Conservation (phyloP, 345 rosid genomes). For the Salix dunnii region DNA sequence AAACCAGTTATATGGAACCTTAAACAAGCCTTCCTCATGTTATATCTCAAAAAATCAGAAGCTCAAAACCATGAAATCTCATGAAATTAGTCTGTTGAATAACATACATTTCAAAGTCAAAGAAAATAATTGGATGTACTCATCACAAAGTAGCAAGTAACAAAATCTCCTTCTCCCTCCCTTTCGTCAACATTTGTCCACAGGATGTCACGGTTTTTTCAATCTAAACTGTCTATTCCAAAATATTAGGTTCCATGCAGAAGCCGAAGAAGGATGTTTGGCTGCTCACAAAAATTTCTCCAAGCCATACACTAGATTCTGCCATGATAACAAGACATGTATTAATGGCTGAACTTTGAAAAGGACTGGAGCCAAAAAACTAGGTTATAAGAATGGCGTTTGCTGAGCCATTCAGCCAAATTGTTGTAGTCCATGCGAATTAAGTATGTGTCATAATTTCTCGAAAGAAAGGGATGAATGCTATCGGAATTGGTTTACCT, state of each 20-base stretch:
- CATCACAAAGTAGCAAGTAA: no score
- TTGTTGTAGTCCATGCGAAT: neutral
- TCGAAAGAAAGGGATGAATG: slow-evolving; percentile 4
- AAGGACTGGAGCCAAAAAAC: slow-evolving; percentile 14
- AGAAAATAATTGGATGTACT: no score
- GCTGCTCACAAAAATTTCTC: slow-evolving; percentile 67
- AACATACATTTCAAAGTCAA: no score
- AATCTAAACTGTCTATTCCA: neutral
- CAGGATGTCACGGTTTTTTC: neutral
- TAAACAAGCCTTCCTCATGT: no score
- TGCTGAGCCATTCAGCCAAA: neutral
- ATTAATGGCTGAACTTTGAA: slow-evolving; percentile 12
- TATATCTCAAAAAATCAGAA: no score
- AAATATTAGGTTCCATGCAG: no score
- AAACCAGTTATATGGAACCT: no score
- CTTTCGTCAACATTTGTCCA: no score
- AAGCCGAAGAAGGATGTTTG: neutral
- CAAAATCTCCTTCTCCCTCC: no score
- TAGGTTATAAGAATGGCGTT: neutral
- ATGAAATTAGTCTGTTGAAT: no score
- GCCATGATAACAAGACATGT: slow-evolving; percentile 22
- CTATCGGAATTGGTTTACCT: slow-evolving; percentile 41
- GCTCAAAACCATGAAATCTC: no score
- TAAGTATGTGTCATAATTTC: neutral
- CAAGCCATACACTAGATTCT: slow-evolving; percentile 87